Evolutionary conservation across 179 eudicot genomes (phyloP), one percentile per base, ranked within the genome.

Genomic region (Corrigiola litoralis): DNA sequence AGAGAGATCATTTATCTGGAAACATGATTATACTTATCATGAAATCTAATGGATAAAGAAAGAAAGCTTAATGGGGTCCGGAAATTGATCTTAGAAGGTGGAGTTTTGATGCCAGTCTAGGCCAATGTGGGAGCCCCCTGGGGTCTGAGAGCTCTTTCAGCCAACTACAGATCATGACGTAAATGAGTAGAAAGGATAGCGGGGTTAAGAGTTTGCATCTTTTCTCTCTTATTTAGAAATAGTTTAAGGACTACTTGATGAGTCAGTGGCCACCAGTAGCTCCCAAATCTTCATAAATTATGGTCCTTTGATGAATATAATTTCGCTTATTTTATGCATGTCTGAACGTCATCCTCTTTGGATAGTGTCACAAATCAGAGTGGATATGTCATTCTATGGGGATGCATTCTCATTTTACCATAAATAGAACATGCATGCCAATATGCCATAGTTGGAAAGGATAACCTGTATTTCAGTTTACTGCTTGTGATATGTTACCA

Each of bases 31-130:
- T 58, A 27, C 45, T 27, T 41, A n/a, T 60, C n/a, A 65, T 64
- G 65, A 64, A 66, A 66, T 71, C 18, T 23, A 55, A 47, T 54
- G 61, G 70, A 68, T 68, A 63, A 54, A 45, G 63, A 72, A 62
- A 50, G 62, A 63, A 62, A 48, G 32, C 34, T 20, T 16, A 63
- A 65, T 69, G 72, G 75, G 61, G 58, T 56, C 61, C 2, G 55
- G 45, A 61, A 69, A 67, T 72, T 70, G 66, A 70, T 65, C 58
- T 60, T 40, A 65, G 58, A 72, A 53, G 65, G 57, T 77, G 72
- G 59, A 51, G 72, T 56, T 37, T 68, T 47, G 41, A 48, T 73
- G 77, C 68, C 57, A 44, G 62, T 61, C 58, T 23, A 65, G 47
- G 51, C 66, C 13, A 21, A 48, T 58, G 18, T 14, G 46, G 34